These are phyloP conservation scores for Agastache rugosa DNA, from an alignment of 257 asterid genomes.

Conservation along the genomic window DNA sequence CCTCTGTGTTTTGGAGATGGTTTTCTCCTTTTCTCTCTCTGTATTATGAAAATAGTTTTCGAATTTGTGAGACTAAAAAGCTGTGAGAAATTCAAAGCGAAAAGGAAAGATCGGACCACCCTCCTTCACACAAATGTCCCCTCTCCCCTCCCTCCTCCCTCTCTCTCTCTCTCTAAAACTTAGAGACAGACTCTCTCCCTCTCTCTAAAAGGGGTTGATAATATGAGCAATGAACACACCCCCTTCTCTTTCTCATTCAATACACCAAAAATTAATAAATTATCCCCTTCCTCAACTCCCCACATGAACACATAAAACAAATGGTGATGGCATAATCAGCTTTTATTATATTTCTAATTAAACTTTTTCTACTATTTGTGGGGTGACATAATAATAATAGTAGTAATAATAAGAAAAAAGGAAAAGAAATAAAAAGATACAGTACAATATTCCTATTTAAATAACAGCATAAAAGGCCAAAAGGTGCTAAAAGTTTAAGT, in stretches of 20 bases:
- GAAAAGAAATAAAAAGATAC: not conserved
- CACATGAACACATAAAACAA: slow-evolving; percentile 32
- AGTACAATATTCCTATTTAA: slow-evolving; percentile 31
- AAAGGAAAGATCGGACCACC: slow-evolving; percentile 59
- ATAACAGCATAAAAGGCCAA: slow-evolving; percentile 43
- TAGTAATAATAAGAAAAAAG: not conserved
- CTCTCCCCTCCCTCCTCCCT: slow-evolving; percentile 15
- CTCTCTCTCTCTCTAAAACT: slow-evolving; percentile 31
- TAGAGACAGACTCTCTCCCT: slow-evolving; percentile 26
- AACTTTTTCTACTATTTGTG: slow-evolving; percentile 27
- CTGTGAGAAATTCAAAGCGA: slow-evolving; percentile 55
- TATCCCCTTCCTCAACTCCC: slow-evolving; percentile 38
- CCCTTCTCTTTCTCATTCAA: slow-evolving; percentile 57
- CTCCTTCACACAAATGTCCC: slow-evolving; percentile 51
- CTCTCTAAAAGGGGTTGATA: slow-evolving; percentile 43
- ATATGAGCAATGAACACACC: slow-evolving; percentile 34
- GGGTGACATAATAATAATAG: slow-evolving; percentile 35
- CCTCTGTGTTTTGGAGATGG: not conserved
- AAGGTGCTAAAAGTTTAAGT: slow-evolving; percentile 40
- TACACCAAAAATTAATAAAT: slow-evolving; percentile 37
- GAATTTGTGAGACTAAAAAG: slow-evolving; percentile 40
- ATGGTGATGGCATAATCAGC: slow-evolving; percentile 39
- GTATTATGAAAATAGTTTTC: slow-evolving; percentile 17
- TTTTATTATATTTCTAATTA: slow-evolving; percentile 12
- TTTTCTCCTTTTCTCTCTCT: not conserved